Evolutionary conservation across 1,139 yeast genomes (phyloP).

Genomic region (Kurtzmaniella quercitrusa): DNA sequence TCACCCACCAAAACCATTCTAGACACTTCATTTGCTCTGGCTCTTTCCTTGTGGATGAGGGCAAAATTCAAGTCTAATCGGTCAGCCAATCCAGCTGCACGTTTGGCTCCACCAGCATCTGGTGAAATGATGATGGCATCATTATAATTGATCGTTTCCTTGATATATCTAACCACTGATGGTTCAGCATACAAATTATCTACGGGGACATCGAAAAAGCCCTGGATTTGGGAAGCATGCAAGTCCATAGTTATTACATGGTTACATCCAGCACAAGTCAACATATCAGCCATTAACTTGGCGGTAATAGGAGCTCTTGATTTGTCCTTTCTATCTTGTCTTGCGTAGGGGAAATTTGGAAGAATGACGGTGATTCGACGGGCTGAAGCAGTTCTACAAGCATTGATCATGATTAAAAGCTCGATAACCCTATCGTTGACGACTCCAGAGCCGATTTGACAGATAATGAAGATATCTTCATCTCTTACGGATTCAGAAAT

Average conservation of each 20-base stretch:
- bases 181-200: constrained; percentile 83
- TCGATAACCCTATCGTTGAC: constrained; percentile 73
- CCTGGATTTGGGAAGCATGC: constrained; percentile 83
- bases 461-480: constrained; percentile 67
- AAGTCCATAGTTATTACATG: constrained; percentile 82
- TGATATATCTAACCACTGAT: constrained; percentile 63
- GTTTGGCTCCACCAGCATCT: constrained; percentile 84
- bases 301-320: constrained; percentile 82
- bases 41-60: constrained; percentile 77
- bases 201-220: constrained; percentile 76
- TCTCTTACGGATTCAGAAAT: constrained; percentile 76
- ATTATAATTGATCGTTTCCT: constrained; percentile 42
- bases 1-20: constrained; percentile 79
- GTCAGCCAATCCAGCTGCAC: constrained; percentile 78
- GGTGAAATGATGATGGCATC: constrained; percentile 70
- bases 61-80: constrained; percentile 74
- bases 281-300: constrained; percentile 67
- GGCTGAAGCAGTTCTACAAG: constrained; percentile 76
- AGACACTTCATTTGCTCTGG: constrained; percentile 72
- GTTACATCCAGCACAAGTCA: constrained; percentile 76
- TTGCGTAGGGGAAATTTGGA: constrained; percentile 78
- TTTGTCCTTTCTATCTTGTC: constrained; percentile 81
- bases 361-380: constrained; percentile 74
- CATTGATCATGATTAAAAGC: constrained; percentile 65
- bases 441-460: constrained; percentile 67